phyloP scores from a whole-genome alignment of 1,139 yeast genomes.

The Magnusiomyces magnusii region DNA sequence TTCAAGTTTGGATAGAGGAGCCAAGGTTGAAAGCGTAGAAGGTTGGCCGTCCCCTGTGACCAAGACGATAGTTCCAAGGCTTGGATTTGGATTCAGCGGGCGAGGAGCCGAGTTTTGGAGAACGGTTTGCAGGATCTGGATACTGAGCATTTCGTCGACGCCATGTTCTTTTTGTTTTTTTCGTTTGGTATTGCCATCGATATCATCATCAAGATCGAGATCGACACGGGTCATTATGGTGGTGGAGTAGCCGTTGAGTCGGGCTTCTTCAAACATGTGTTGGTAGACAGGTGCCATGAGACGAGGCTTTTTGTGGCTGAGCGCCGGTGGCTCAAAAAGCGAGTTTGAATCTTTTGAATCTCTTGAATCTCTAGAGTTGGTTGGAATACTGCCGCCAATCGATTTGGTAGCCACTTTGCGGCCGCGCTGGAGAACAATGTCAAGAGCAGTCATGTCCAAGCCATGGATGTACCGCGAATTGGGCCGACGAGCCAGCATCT shows the following conservation, averaged over 20 bases:
- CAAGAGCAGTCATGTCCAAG: constrained; percentile 17
- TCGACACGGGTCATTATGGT: constrained; percentile 11
- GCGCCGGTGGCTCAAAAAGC: not conserved
- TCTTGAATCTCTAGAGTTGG: not conserved
- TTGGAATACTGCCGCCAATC: constrained; percentile 10
- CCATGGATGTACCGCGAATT: not conserved
- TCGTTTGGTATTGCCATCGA: not conserved
- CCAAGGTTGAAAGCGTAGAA: constrained; percentile 11
- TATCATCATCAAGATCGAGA: not conserved
- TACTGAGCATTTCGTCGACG: constrained; percentile 21
- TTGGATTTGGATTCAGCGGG: not conserved
- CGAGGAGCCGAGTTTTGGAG: not conserved
- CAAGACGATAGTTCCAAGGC: constrained; percentile 20
- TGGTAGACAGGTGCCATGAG: constrained; percentile 6
- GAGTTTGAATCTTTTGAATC: not conserved
- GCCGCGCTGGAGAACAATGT: constrained; percentile 21
- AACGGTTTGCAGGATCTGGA: constrained; percentile 13
- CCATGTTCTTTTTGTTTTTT: constrained; percentile 17
- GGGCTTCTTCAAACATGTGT: constrained; percentile 11
- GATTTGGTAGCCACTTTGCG: constrained; percentile 14
- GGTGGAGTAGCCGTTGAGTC: constrained; percentile 8
- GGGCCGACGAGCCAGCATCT: not conserved
- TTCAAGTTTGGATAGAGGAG: not conserved
- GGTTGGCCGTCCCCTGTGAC: constrained; percentile 26
- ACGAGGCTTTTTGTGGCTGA: not conserved